Evolutionary conservation across 345 rosid genomes (phyloP), one percentile per base, ranked within the genome.

Genomic region (Kandelia obovata): DNA sequence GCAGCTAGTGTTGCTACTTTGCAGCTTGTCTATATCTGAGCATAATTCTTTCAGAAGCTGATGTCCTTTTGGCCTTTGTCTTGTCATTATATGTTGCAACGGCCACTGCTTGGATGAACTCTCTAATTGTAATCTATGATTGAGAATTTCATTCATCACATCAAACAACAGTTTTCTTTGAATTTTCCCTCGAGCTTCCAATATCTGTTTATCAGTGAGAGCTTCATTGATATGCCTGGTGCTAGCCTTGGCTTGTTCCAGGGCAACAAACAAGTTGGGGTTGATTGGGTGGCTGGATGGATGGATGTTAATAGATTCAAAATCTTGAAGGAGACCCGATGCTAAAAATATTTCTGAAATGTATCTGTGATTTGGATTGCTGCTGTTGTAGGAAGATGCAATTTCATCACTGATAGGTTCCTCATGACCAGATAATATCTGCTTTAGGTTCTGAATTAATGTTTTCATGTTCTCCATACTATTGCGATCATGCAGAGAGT

Each of bases 121-220:
- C 71, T 80, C 77, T 27, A 70, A 75, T 55, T 56, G 66, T 6
- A 69, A 71, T 67, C 82, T 92, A 35, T 76, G 79, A 39, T 76
- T 74, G 58, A 87, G 73, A 73, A 87, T 84, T 80, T 92, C 96
- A 67, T 90, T 85, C 60, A 87, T 84, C 64, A 85, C 84, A 77
- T 95, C 96, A 53, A 90, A 95, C 70, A 92, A 46, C 5, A 95
- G 91, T 77, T 84, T 88, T 76, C 96, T 85, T 69, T 73, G 81
- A 79, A 70, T 79, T 77, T 75, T 85, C 71, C 73, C 86, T 32
- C 69, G 66, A 47, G 49, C 66, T 65, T 86, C 78, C 5, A 66
- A 47, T 59, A 66, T 65, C 59, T 73, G 78, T 71, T 70, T 73
- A 26, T 81, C 56, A 37, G 37, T 69, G 47, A 64, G 61, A 46